Evolutionary conservation across 495 filamentous ascomycete species (phyloP).

Genomic region (Lindgomyces ingoldianus): DNA sequence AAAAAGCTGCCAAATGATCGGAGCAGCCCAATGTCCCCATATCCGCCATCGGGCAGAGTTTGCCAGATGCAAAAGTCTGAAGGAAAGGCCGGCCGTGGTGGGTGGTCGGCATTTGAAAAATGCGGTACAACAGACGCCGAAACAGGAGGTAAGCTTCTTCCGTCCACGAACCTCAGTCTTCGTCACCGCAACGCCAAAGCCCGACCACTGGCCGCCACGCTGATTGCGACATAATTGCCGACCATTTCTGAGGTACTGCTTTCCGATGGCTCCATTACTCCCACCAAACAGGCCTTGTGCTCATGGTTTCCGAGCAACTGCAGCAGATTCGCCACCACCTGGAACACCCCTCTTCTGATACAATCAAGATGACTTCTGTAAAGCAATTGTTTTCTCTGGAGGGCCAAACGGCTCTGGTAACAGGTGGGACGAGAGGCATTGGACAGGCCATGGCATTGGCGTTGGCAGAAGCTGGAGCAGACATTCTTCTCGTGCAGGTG

Average conservation of each 20-base stretch:
- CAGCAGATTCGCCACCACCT: no score
- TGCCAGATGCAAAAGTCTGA: neutral
- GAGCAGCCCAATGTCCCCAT: no score
- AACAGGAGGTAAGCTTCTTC: neutral
- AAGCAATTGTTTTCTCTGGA: conserved; percentile 47
- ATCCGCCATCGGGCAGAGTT: no score
- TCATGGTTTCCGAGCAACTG: no score
- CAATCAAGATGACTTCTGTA: conserved; percentile 41
- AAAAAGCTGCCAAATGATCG: no score
- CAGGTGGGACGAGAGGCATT: conserved; percentile 85
- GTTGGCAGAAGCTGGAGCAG: conserved; percentile 80
- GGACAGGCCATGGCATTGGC: conserved; percentile 81
- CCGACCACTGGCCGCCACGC: neutral
- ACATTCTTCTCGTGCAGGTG: conserved; percentile 67
- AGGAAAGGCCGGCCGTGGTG: neutral
- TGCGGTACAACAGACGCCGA: conserved; percentile 15
- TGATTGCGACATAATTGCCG: no score
- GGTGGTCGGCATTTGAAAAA: conserved; percentile 9
- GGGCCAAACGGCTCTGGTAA: conserved; percentile 78
- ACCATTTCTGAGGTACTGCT: neutral
- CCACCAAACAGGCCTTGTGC: no score
- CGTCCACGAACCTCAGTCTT: neutral
- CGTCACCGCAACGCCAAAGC: neutral
- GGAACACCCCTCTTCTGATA: conserved; percentile 19
- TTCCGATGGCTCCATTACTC: neutral